Evolutionary conservation across 2,329 filamentous ascomycete species (phyloP), one percentile per base, ranked within the genome.

Genomic region (Colletotrichum sp.): DNA sequence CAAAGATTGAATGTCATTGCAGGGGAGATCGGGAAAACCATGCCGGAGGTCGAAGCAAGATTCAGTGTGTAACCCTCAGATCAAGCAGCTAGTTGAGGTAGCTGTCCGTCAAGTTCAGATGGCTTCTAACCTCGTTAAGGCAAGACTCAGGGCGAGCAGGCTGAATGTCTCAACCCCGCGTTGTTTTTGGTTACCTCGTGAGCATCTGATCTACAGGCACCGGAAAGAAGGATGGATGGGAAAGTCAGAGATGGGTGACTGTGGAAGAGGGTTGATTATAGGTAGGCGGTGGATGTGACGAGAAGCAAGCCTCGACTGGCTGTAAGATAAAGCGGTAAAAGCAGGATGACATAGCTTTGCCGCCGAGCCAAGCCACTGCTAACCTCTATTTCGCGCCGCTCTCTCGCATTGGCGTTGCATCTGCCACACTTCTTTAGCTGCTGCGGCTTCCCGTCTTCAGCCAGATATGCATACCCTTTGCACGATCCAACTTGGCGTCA

Each of bases 371-470:
- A 69, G 67, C 67, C 67, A 30, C 36, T 32, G 21, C n/a, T 18
- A 3, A 38, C 48, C 3, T 12, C 52, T 55, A 4, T 21, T 32
- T 26, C 12, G 55, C 36, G 62, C 73, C 62, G 63, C 65, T n/a
- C 26, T 24, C 36, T 72, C 18, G 36, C 69, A 69, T 18, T 30
- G 14, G 26, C 28, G 38, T 58, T 72, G 69, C 69, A 67, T 72
- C 30, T 34, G 10, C 56, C 69, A 48, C 28, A 12, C 58, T 55
- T 58, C 59, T 24, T 28, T 55, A 65, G 10, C 24, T 24, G 59
- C 52, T 72, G 73, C 73, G 58, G 56, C 69, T 73, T 75, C 63
- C 69, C 63, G 69, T 58, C 43, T 73, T 10, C 26, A 64, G 61
- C 68, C 73, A 73, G 69, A 75, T 36, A 48, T 64, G 43, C 48